Conservation (phyloP, 805 yeast species). For the Zygosaccharomyces gambellarensis region DNA sequence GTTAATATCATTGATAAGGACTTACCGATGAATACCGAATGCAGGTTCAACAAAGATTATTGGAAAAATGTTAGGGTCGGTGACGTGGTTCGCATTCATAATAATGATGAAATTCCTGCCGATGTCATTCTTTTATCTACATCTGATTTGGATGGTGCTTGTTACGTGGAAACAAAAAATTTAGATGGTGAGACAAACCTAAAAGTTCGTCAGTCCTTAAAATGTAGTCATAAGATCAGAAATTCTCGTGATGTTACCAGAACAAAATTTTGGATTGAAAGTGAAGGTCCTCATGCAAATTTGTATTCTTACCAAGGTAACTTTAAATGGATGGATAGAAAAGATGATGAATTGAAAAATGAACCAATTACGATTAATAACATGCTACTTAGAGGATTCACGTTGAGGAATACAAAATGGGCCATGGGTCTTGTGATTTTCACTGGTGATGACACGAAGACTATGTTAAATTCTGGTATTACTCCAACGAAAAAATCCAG, state of each 20-base stretch:
- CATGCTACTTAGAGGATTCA: conserved; percentile 67
- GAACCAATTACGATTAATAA: conserved; percentile 70
- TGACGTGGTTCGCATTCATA: conserved; percentile 62
- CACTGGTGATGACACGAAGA: conserved; percentile 76
- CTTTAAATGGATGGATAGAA: conserved; percentile 44
- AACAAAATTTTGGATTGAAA: conserved; percentile 62
- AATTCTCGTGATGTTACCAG: conserved; percentile 46
- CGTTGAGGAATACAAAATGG: conserved; percentile 80
- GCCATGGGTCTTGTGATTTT: conserved; percentile 70
- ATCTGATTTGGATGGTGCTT: conserved; percentile 62
- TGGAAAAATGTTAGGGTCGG: conserved; percentile 76
- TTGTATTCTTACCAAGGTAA: conserved; percentile 74
- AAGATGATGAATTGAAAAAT: conserved; percentile 32
- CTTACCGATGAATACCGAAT: conserved; percentile 40
- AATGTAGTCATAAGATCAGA: conserved; percentile 49
- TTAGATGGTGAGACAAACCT: conserved; percentile 78
- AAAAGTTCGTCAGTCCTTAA: conserved; percentile 70
- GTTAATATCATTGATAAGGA: conserved; percentile 52
- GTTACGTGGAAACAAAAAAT: conserved; percentile 77
- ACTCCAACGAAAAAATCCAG: conserved; percentile 76
- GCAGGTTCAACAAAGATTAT: conserved; percentile 33
- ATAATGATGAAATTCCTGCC: conserved; percentile 77
- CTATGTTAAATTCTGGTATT: conserved; percentile 73
- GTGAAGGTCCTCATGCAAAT: conserved; percentile 81
- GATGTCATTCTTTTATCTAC: conserved; percentile 62